Percentiles rank a stretch among this genome's conserved stretches.
Evolutionary conservation across 1,284 basidiomycete species (phyloP).

Genomic region (Chalciporus piperatoides): DNA sequence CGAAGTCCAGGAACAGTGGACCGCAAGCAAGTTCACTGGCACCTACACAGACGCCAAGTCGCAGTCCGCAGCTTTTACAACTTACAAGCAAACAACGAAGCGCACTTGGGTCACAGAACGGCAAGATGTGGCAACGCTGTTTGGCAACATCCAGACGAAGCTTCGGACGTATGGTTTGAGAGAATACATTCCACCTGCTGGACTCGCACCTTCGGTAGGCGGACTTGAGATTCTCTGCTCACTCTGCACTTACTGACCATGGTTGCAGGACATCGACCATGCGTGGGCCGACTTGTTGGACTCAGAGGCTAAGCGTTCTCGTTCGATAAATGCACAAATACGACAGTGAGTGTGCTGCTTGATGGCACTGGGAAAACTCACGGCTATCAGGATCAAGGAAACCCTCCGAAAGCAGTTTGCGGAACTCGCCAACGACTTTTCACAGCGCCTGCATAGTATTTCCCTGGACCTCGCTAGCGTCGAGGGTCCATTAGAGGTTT

Average conservation of each 20-base stretch:
- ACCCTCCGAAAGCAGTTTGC: conserved; percentile 81
- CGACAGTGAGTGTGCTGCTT: conserved; percentile 60
- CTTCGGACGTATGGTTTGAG: conserved; percentile 85
- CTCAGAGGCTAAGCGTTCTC: conserved; percentile 76
- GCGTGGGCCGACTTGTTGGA: conserved; percentile 74
- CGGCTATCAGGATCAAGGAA: conserved; percentile 77
- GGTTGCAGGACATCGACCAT: conserved; percentile 65
- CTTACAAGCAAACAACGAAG: conserved; percentile 86
- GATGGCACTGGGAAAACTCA: conserved; percentile 10
- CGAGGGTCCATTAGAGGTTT: conserved; percentile 76
- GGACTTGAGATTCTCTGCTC: neutral
- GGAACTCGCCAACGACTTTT: conserved; percentile 80
- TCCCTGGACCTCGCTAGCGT: conserved; percentile 76
- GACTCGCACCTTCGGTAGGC: conserved; percentile 59
- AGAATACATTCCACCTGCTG: conserved; percentile 78
- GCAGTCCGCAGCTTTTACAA: conserved; percentile 70
- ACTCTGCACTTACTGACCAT: conserved; percentile 10
- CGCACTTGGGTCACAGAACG: conserved; percentile 87
- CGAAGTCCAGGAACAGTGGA: conserved; percentile 65
- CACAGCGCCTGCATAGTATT: conserved; percentile 65
- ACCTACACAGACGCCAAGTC: conserved; percentile 82
- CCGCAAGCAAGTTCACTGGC: conserved; percentile 56
- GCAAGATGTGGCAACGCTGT: conserved; percentile 84
- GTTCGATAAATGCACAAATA: conserved; percentile 89
- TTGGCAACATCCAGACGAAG: conserved; percentile 94